Evolutionary conservation across 768 basidiomycete species (phyloP), one percentile per base, ranked within the genome.

Genomic region (Arthromyces matolae): DNA sequence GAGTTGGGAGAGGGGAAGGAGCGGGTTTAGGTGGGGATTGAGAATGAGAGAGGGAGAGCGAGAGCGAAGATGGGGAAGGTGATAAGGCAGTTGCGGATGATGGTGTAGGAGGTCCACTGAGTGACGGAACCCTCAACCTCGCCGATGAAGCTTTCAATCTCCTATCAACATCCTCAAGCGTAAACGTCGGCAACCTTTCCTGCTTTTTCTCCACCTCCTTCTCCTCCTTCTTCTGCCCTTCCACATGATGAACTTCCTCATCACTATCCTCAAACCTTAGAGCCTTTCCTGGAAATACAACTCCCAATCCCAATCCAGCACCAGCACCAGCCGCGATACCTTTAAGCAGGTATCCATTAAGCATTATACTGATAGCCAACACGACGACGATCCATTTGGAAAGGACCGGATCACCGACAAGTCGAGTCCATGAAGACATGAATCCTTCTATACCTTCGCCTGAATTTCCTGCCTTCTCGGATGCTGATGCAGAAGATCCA

Each of bases 381-480:
- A 89, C 75, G 47, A 90, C 76, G 40, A 97, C 89, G 62, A 98
- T 93, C 88, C 91, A 94, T 71, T 98, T 98, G 59, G 81, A 85
- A 52, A 98, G 69, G 42, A 97, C 80, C 1, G 95, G 95, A 61
- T 99, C 95, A 29, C 93, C 93, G 42, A 97, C 92, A 54, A 97
- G 83, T 12, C 73, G 71, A 8, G 91, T 90, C 94, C 94, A 97
- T 3, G 80, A 77, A 34, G 81, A 80, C 88, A 96, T 89, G 73
- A 94, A 94, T 51, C 79, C 76, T 50, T 94, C 92, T n/a, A n/a
- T n/a, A n/a, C n/a, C n/a, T n/a, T n/a, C n/a, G n/a, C n/a, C n/a
- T n/a, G n/a, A n/a, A n/a, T n/a, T n/a, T n/a, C n/a, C n/a, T n/a
- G n/a, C n/a, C n/a, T n/a, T n/a, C n/a, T n/a, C n/a, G n/a, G n/a